Evolutionary conservation across 2,329 filamentous ascomycete species (phyloP).

Genomic region (Purpureocillium lavendulum): DNA sequence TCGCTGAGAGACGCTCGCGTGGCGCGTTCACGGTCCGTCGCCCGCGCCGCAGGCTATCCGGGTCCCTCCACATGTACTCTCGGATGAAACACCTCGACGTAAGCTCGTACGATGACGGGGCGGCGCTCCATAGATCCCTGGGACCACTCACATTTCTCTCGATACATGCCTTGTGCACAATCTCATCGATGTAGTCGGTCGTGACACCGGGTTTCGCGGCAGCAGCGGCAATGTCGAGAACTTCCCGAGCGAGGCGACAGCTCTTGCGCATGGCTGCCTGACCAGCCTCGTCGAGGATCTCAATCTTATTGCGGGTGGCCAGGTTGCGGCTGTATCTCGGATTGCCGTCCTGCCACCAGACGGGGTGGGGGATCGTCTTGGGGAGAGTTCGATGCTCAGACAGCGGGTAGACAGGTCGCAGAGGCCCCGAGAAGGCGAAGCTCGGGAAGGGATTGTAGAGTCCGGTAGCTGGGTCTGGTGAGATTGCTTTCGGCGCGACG

Average conservation of each 20-base stretch:
- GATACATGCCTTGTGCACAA: slow-evolving; percentile 90
- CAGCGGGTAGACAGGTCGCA: slow-evolving; percentile 83
- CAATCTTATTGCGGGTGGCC: slow-evolving; percentile 69
- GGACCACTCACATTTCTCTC: slow-evolving; percentile 69
- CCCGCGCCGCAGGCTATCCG: neutral
- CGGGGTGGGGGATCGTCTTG: slow-evolving; percentile 71
- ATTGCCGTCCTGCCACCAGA: slow-evolving; percentile 82
- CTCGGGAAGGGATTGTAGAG: slow-evolving; percentile 87
- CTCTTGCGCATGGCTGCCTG: slow-evolving; percentile 90
- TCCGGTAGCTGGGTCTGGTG: slow-evolving; percentile 85
- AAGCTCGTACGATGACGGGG: no score
- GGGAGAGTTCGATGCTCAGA: slow-evolving; percentile 67
- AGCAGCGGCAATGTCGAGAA: slow-evolving; percentile 82
- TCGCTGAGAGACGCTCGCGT: no score
- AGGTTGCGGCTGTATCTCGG: slow-evolving; percentile 52
- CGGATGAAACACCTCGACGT: no score
- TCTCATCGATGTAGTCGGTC: slow-evolving; percentile 88
- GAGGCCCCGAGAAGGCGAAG: slow-evolving; percentile 70
- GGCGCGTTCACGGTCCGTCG: neutral
- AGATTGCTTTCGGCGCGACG: slow-evolving; percentile 71
- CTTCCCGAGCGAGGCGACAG: slow-evolving; percentile 78
- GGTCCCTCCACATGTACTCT: no score
- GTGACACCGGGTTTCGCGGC: slow-evolving; percentile 85
- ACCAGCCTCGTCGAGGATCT: slow-evolving; percentile 69
- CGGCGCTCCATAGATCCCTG: no score